Conservation (phyloP, 352 stramenopile genomes). For the Phytophthora melonis region DNA sequence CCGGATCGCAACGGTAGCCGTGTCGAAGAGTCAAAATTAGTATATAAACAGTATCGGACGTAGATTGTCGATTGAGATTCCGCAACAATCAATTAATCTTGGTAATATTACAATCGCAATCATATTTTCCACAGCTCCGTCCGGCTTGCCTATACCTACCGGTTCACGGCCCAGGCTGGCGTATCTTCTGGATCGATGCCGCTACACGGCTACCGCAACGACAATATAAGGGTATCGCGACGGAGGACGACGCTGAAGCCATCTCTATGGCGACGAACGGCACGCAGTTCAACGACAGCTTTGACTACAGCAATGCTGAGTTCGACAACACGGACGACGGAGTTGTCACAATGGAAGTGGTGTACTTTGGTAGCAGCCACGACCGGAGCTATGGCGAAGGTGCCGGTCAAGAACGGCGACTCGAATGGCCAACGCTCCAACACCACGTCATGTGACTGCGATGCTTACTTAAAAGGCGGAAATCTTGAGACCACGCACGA, state of each 20-base stretch:
- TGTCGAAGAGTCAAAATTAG: no score
- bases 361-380: conserved; percentile 30
- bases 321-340: conserved; percentile 31
- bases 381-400: conserved; percentile 28
- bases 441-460: conserved; percentile 13
- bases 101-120: no score
- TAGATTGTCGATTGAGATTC: no score
- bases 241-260: conserved; percentile 25
- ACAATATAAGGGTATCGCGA: conserved; percentile 23
- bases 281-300: conserved; percentile 30
- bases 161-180: conserved; percentile 6
- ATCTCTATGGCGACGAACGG: conserved; percentile 34
- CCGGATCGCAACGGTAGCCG: no score
- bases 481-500: conserved; percentile 28
- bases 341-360: conserved; percentile 28
- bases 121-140: no score
- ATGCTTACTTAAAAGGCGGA: conserved; percentile 30
- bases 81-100: no score
- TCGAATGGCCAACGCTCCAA: conserved; percentile 19
- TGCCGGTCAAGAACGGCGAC: conserved; percentile 17
- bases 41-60: no score
- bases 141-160: no score
- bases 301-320: conserved; percentile 38
- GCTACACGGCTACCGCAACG: conserved; percentile 31
- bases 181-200: conserved; percentile 23